These are phyloP conservation scores for Collybiopsis confluens DNA, from an alignment of 768 basidiomycete species.

Conservation along the genomic window DNA sequence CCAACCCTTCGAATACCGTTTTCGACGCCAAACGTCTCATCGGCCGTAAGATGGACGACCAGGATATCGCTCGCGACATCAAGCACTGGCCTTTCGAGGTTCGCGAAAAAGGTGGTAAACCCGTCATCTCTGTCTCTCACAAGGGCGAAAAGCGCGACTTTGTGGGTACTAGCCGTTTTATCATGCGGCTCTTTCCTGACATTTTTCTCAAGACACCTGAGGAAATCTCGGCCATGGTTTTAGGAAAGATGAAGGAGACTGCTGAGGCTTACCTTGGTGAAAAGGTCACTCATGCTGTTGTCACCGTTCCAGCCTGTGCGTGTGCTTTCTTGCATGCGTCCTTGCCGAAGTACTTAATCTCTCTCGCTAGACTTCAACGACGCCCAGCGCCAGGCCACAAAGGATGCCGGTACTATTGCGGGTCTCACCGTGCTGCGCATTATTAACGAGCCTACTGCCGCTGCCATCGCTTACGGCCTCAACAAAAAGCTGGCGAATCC, in stretches of 20 bases:
- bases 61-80: constrained; percentile 74
- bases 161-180: constrained; percentile 42
- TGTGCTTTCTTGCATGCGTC: constrained; percentile 5
- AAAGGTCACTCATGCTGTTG: constrained; percentile 95
- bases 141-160: constrained; percentile 79
- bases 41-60: constrained; percentile 79
- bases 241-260: constrained; percentile 98
- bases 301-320: constrained; percentile 94
- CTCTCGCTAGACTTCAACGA: constrained; percentile 82
- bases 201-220: constrained; percentile 67
- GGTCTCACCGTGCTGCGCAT: constrained; percentile 95
- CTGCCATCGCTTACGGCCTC: constrained; percentile 96
- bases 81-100: constrained; percentile 93
- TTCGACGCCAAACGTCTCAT: constrained; percentile 97
- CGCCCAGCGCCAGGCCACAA: constrained; percentile 98
- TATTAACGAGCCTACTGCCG: constrained; percentile 96
- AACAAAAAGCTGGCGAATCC: constrained; percentile 94
- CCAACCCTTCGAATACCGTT: constrained; percentile 90
- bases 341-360: constrained; percentile 4
- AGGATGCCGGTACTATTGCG: constrained; percentile 94
- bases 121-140: constrained; percentile 72
- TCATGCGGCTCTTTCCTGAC: neutral
- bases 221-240: constrained; percentile 94
- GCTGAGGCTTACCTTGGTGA: constrained; percentile 97
- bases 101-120: constrained; percentile 75